A percentile compares a stretch with the other conserved stretches of the same genome.
These are phyloP conservation scores for Phytophthora fragariae DNA, from an alignment of 352 stramenopile genomes.

Conservation along the genomic window DNA sequence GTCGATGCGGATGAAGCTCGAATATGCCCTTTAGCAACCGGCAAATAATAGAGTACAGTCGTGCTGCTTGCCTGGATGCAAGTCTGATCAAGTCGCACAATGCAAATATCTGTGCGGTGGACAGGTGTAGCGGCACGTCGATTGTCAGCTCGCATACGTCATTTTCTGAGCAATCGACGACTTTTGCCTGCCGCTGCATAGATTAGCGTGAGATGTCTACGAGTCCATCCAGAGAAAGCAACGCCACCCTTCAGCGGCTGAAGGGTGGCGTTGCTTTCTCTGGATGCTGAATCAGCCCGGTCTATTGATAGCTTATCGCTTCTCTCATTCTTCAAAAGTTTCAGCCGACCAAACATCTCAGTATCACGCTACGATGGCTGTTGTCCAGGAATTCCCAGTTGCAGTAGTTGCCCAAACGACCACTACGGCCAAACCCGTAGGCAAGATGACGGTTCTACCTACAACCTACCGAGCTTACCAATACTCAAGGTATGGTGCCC, in stretches of 20 bases:
- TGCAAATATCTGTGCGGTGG: no score
- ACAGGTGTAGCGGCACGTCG: no score
- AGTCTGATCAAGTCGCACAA: no score
- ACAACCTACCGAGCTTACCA: constrained; percentile 34
- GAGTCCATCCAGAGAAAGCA: no score
- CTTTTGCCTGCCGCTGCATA: not conserved
- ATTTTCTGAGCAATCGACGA: not conserved
- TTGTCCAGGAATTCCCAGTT: constrained; percentile 7
- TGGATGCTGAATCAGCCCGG: no score
- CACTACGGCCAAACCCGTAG: not conserved
- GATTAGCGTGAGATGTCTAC: not conserved
- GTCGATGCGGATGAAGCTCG: no score
- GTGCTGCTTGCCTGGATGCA: no score
- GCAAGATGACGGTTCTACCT: not conserved
- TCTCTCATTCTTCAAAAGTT: constrained; percentile 14
- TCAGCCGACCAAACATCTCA: not conserved
- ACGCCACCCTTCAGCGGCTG: no score
- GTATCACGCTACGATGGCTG: constrained; percentile 21
- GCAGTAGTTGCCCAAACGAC: constrained; percentile 1
- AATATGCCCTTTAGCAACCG: no score
- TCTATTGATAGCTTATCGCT: constrained; percentile 2
- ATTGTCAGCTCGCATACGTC: no score
- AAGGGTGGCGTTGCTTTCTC: no score
- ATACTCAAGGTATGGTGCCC: constrained; percentile 44
- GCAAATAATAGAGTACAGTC: not conserved